phyloP scores from a whole-genome alignment of 768 basidiomycete species.

The Roridomyces roridus region DNA sequence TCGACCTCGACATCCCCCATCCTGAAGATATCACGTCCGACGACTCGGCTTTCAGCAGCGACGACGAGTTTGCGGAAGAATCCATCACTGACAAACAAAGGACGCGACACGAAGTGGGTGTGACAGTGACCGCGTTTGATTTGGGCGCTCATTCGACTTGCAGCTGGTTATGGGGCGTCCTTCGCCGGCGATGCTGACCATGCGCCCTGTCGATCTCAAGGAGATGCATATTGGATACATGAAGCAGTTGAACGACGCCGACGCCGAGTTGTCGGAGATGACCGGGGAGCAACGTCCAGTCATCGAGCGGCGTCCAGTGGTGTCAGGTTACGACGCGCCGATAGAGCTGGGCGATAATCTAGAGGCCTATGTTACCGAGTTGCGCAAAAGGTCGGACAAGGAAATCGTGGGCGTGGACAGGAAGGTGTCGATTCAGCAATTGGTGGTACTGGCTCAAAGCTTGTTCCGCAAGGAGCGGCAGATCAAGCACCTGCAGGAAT shows the following conservation, averaged over 20 bases:
- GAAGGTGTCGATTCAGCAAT: slow-evolving; percentile 6
- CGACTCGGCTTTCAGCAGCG: slow-evolving; percentile 27
- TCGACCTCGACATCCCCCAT: slow-evolving; percentile 17
- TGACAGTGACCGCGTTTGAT: not conserved
- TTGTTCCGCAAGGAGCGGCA: slow-evolving; percentile 23
- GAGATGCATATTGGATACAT: slow-evolving; percentile 20
- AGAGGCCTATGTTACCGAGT: slow-evolving; percentile 12
- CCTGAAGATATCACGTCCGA: slow-evolving; percentile 19
- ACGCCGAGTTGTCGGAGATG: slow-evolving; percentile 19
- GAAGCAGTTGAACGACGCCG: slow-evolving; percentile 26
- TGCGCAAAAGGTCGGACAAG: slow-evolving; percentile 24
- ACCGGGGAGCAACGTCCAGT: slow-evolving; percentile 7
- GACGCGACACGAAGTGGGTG: slow-evolving; percentile 22
- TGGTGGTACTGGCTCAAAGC: slow-evolving; percentile 20
- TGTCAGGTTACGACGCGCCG: slow-evolving; percentile 18
- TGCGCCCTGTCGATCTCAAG: slow-evolving; percentile 10
- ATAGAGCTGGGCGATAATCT: slow-evolving; percentile 12
- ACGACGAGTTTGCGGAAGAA: slow-evolving; percentile 24
- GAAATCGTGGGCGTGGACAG: slow-evolving; percentile 19
- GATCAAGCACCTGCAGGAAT: slow-evolving; percentile 25
- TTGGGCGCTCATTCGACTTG: not conserved
- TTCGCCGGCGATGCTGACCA: slow-evolving; percentile 11
- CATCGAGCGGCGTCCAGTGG: slow-evolving; percentile 10
- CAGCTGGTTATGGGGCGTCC: slow-evolving; percentile 25
- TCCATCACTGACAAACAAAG: slow-evolving; percentile 9